Evolutionary conservation across 768 basidiomycete species (phyloP).

Genomic region (Exidia glandulosa): DNA sequence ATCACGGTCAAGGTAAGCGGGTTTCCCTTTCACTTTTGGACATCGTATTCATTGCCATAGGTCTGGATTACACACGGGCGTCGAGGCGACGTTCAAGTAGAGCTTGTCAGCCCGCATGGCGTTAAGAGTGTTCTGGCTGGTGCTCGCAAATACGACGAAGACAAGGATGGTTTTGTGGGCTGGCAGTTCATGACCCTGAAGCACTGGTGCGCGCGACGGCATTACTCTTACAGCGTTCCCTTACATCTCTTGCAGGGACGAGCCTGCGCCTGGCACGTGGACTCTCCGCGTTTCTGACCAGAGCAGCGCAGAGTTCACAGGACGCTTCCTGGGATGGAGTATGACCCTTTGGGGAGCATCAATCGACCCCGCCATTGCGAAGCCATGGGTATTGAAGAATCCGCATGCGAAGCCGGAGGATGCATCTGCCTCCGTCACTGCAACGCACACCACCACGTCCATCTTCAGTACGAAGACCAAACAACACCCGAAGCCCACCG

Average conservation of each 20-base stretch:
- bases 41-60: background rate
- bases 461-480: slow-evolving; percentile 38
- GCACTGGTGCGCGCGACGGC: slow-evolving; percentile 65
- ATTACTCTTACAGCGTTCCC: background rate
- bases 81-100: slow-evolving; percentile 90
- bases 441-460: slow-evolving; percentile 24
- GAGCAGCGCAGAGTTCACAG: slow-evolving; percentile 42
- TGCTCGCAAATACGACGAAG: slow-evolving; percentile 53
- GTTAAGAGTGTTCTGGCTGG: slow-evolving; percentile 77
- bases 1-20: slow-evolving; percentile 56
- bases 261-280: slow-evolving; percentile 86
- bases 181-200: slow-evolving; percentile 99
- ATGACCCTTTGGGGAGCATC: slow-evolving; percentile 87
- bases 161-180: slow-evolving; percentile 64
- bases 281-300: slow-evolving; percentile 79
- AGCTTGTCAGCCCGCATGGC: slow-evolving; percentile 74
- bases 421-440: slow-evolving; percentile 21
- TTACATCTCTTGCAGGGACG: slow-evolving; percentile 53
- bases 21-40: background rate
- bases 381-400: slow-evolving; percentile 32
- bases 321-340: slow-evolving; percentile 78
- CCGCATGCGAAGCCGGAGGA: slow-evolving; percentile 21
- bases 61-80: slow-evolving; percentile 82
- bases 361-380: slow-evolving; percentile 57
- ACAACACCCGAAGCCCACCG: slow-evolving; percentile 74